Base-by-base conservation (phyloP, 441 rosid genomes). In the Euphorbia corollata region DNA sequence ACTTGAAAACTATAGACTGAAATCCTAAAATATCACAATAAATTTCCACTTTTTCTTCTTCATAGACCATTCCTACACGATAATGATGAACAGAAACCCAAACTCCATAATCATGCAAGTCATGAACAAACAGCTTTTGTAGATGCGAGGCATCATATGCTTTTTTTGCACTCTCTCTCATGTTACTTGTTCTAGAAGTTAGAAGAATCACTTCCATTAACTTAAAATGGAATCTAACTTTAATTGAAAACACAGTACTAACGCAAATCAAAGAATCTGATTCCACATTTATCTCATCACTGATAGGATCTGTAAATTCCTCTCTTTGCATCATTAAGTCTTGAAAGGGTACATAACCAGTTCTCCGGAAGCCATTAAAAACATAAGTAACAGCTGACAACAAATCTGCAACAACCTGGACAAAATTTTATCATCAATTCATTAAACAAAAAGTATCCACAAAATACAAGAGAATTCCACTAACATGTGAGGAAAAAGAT, bases 121-220 rank as follows among this genome's bases (percentile, higher is more conserved):
- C 65, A 73, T 71, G 48, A n/a, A 34, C 79, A 65, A 73, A 74
- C 41, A 74, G 69, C 68, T 73, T 72, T 65, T 75, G 74, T 67
- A 48, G 53, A 66, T 67, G 71, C 9, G 59, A 41, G 72, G 75
- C 76, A 73, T 79, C 85, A 79, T 63, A 69, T 68, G 47, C 66
- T 73, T 76, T 75, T 47, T 54, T 67, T 47, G 48, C 59, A 72
- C 64, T 70, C 70, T 76, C 84, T 73, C 59, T 59, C 62, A 73
- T 70, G 53, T 79, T 73, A 50, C 72, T 70, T 64, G 48, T 78
- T 73, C 78, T 80, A 71, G 86, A 83, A 73, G 82, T 77, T 64
- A 80, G 88, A 77, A 88, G 84, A 79, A 89, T 68, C 70, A 89
- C 64, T 79, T 89, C 89, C 73, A 87, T 65, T 59, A 81, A 79